Evolutionary conservation across 1,284 basidiomycete species (phyloP).

Genomic region (Fomitiporia mediterranea): DNA sequence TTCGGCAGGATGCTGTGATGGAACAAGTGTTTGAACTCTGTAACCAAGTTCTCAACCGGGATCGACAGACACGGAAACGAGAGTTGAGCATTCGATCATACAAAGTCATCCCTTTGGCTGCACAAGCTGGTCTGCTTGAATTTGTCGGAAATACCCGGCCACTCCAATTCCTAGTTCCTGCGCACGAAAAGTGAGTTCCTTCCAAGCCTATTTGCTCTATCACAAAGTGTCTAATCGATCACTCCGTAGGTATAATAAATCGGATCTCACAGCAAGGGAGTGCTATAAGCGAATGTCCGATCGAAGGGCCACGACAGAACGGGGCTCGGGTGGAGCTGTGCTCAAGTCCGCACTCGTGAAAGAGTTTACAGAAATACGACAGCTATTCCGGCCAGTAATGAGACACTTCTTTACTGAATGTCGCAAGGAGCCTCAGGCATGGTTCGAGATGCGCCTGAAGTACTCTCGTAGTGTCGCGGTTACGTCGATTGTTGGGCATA

Average conservation of each 20-base stretch:
- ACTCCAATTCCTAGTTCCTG: slow-evolving; percentile 59
- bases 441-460: slow-evolving; percentile 91
- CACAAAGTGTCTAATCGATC: background rate
- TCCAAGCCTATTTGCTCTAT: too few species aligned
- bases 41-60: slow-evolving; percentile 71
- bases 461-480: slow-evolving; percentile 92
- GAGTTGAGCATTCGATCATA: slow-evolving; percentile 79
- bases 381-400: slow-evolving; percentile 80
- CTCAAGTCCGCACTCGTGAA: slow-evolving; percentile 36
- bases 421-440: slow-evolving; percentile 82
- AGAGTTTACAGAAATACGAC: slow-evolving; percentile 50
- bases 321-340: slow-evolving; percentile 5
- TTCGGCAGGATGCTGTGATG: slow-evolving; percentile 98
- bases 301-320: slow-evolving; percentile 22
- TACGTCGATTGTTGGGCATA: slow-evolving; percentile 90
- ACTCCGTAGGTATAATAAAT: slow-evolving; percentile 38
- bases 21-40: slow-evolving; percentile 95
- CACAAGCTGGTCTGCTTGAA: slow-evolving; percentile 84
- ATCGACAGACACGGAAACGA: slow-evolving; percentile 74
- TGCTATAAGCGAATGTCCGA: slow-evolving; percentile 28
- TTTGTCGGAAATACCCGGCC: slow-evolving; percentile 83
- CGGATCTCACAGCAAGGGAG: slow-evolving; percentile 28
- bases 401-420: slow-evolving; percentile 91
- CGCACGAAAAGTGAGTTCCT: slow-evolving; percentile 54
- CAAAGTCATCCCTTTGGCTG: slow-evolving; percentile 82